Conservation (phyloP, 441 rosid species). For the Adansonia madagascariensis region DNA sequence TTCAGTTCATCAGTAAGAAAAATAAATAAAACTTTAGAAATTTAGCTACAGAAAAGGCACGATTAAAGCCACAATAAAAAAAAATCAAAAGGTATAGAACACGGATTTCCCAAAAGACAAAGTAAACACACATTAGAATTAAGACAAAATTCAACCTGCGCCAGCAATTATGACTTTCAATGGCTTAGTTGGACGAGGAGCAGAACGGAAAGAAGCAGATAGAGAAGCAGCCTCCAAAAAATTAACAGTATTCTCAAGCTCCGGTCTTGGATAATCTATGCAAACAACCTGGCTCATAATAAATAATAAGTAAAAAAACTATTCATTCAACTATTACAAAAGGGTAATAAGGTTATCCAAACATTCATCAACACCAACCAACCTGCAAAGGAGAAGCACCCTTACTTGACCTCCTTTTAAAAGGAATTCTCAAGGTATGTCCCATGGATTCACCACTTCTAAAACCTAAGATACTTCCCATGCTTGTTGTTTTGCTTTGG, state of each 20-base stretch:
- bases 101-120: neutral
- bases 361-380: slow-evolving; percentile 15
- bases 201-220: slow-evolving; percentile 67
- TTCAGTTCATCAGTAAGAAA: neutral
- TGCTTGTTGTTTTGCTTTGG: slow-evolving; percentile 28
- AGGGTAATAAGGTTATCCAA: slow-evolving; percentile 5
- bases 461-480: slow-evolving; percentile 41
- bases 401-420: slow-evolving; percentile 40
- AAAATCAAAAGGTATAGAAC: neutral
- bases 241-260: slow-evolving; percentile 71
- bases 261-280: slow-evolving; percentile 85
- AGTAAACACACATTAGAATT: neutral
- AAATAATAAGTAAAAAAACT: neutral
- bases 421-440: slow-evolving; percentile 39
- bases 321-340: neutral
- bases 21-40: neutral
- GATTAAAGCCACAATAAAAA: neutral
- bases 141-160: slow-evolving; percentile 55
- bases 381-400: slow-evolving; percentile 53
- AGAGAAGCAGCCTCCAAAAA: slow-evolving; percentile 88
- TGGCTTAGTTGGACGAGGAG: slow-evolving; percentile 71
- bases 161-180: slow-evolving; percentile 87
- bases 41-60: neutral
- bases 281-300: slow-evolving; percentile 62
- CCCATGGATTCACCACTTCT: slow-evolving; percentile 53